phyloP scores from a whole-genome alignment of 2,329 filamentous ascomycete species.

The Claviceps paspali region DNA sequence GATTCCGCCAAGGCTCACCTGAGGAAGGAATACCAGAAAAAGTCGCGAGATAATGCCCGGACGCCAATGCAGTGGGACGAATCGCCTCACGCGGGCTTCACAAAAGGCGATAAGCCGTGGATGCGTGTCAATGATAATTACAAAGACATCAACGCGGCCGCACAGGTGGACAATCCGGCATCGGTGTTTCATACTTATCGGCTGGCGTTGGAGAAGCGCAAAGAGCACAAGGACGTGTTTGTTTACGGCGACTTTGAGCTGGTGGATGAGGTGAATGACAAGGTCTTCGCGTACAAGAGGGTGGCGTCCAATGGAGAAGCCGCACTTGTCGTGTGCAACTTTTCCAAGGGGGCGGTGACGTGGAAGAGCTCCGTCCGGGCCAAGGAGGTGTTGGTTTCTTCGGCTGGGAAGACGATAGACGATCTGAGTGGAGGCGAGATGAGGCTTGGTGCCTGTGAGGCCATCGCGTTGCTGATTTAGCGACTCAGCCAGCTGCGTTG shows the following conservation, averaged over 20 bases:
- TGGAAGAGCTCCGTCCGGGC: conserved; percentile 17
- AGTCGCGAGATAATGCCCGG: conserved; percentile 53
- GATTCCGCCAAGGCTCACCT: conserved; percentile 21
- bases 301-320: conserved; percentile 15
- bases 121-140: conserved; percentile 55
- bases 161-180: conserved; percentile 29
- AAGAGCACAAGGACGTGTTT: conserved; percentile 44
- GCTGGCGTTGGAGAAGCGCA: conserved; percentile 41
- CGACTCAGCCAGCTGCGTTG: too few species aligned
- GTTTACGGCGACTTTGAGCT: conserved; percentile 45
- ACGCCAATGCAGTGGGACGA: conserved; percentile 58
- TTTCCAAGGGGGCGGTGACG: conserved; percentile 16
- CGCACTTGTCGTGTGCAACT: conserved; percentile 25
- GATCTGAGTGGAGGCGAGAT: conserved; percentile 14
- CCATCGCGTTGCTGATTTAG: conserved; percentile 17
- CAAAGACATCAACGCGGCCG: conserved; percentile 43
- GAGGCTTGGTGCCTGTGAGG: conserved; percentile 22
- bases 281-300: conserved; percentile 24
- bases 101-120: conserved; percentile 43
- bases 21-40: conserved; percentile 35
- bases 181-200: conserved; percentile 50
- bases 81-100: conserved; percentile 49
- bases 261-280: conserved; percentile 20
- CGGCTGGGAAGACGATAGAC: conserved; percentile 14
- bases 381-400: conserved; percentile 20